Base-by-base conservation (phyloP, 2,329 filamentous ascomycete genomes). In the Claviceps purpurea region DNA sequence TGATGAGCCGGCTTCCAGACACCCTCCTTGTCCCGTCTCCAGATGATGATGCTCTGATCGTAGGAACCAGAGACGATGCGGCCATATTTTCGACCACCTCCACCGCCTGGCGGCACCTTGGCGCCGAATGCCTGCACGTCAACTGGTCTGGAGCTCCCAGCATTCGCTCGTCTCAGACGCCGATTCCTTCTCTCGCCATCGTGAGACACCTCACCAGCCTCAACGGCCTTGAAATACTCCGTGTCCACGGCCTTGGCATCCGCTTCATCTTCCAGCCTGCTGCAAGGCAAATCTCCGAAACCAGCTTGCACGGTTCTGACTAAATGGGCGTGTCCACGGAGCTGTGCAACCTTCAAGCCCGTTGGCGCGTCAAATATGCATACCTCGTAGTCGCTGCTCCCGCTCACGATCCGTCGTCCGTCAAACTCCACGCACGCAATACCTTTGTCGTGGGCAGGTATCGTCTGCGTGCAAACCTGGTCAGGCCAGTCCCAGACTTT, bases 391-490 rank as follows among this genome's bases (percentile, higher is more conserved):
- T 98, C 93, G 60, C 90, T 96, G 66, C 90, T 96, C 2, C 93
- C 93, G 60, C 89, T 96, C 50, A 98, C 89, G 56, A 98, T 94
- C 20, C 93, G 81, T 49, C 88, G 82, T 26, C 89, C 89, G 64
- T 98, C 93, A 63, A 93, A 97, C 67, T 98, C 91, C 16, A 98
- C 90, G 65, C 93, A 98, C 2, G 93, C 93, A 60, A 98, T 97
- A 37, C 93, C 93, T 65, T 98, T 98, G 56, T 81, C 81, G 62
- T 98, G 93, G 1, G 91, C 93, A 41, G 87, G 75, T 38, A 95
- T 82, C 0, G 87, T 95, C 60, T 86, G 81, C 45, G 78, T 76
- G 65, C 87, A 91, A 44, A 77, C 72, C 53, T 89, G 87, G 7
- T 81, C 86, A 18, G 84, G 84, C 72, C 95, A 87, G 65, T 94